These are phyloP conservation scores for Emergomyces africanus DNA, from an alignment of 2,329 filamentous ascomycete species.

Conservation along the genomic window DNA sequence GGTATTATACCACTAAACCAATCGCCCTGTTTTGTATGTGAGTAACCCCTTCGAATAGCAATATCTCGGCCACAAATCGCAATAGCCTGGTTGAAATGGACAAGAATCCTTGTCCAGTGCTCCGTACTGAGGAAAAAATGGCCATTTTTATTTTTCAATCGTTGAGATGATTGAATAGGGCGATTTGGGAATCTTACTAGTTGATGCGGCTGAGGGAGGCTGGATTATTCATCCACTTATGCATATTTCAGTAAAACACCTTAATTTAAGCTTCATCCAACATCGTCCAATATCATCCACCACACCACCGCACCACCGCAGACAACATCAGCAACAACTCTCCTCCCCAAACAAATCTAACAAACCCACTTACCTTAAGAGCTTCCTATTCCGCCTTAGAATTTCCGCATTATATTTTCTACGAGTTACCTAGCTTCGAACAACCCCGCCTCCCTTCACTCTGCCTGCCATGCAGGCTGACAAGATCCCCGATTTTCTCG, in stretches of 20 bases:
- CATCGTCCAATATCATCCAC: conserved; percentile 8
- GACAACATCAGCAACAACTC: neutral
- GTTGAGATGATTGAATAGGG: no score
- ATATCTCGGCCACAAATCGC: no score
- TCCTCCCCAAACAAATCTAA: neutral
- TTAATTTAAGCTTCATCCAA: conserved; percentile 16
- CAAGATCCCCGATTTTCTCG: conserved; percentile 82
- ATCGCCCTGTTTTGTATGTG: neutral
- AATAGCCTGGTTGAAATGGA: no score
- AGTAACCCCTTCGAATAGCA: no score
- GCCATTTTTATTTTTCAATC: no score
- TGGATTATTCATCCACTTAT: conserved; percentile 1
- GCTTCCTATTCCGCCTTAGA: neutral
- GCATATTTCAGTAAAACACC: conserved; percentile 11
- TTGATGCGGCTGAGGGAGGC: no score
- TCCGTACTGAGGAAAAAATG: no score
- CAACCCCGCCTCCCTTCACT: neutral
- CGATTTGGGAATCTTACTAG: no score
- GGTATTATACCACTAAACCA: conserved; percentile 3
- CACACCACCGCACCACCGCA: no score
- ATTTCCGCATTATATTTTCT: neutral
- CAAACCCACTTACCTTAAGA: neutral
- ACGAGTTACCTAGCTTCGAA: neutral
- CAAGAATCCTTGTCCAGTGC: no score
- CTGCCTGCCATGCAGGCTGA: conserved; percentile 60